A percentile compares a stretch with the other conserved stretches of the same genome.
phyloP scores from a whole-genome alignment of 768 basidiomycete species.

The Kwoniella newhampshirensis region DNA sequence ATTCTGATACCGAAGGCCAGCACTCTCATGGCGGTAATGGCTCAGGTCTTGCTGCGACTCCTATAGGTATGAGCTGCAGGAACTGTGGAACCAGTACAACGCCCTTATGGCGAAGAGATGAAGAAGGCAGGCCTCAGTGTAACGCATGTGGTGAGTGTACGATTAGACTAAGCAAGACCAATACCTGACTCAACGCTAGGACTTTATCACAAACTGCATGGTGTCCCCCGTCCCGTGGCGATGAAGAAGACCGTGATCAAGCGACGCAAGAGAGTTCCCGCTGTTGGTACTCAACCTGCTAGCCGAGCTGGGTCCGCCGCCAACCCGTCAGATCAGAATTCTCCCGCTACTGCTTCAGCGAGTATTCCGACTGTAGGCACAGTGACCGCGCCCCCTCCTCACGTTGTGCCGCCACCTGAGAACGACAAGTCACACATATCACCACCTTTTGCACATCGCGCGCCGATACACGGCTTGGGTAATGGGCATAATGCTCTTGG shows the following conservation, averaged over 20 bases:
- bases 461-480: slow-evolving; percentile 4
- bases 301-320: slow-evolving; percentile 28
- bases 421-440: slow-evolving; percentile 11
- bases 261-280: slow-evolving; percentile 92
- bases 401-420: slow-evolving; percentile 13
- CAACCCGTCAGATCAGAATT: slow-evolving; percentile 13
- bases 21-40: slow-evolving; percentile 6
- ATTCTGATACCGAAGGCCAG: slow-evolving; percentile 20
- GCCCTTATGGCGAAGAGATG: slow-evolving; percentile 57
- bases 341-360: slow-evolving; percentile 13
- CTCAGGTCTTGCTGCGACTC: slow-evolving; percentile 39
- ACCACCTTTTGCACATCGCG: slow-evolving; percentile 19
- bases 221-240: slow-evolving; percentile 91
- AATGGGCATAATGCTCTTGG: slow-evolving; percentile 4
- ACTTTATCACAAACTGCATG: slow-evolving; percentile 97
- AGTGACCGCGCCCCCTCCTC: slow-evolving; percentile 18
- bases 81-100: slow-evolving; percentile 55
- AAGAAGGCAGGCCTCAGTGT: slow-evolving; percentile 57
- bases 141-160: slow-evolving; percentile 57
- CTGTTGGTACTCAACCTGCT: slow-evolving; percentile 55
- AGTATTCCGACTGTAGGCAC: slow-evolving; percentile 6
- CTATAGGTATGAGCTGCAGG: slow-evolving; percentile 53
- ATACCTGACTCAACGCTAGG: slow-evolving; percentile 58
- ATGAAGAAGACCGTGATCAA: slow-evolving; percentile 99
- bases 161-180: neutral